Percentiles rank a stretch among this genome's conserved stretches.
phyloP scores from a whole-genome alignment of 805 yeast genomes.

The Brettanomyces custersianus region DNA sequence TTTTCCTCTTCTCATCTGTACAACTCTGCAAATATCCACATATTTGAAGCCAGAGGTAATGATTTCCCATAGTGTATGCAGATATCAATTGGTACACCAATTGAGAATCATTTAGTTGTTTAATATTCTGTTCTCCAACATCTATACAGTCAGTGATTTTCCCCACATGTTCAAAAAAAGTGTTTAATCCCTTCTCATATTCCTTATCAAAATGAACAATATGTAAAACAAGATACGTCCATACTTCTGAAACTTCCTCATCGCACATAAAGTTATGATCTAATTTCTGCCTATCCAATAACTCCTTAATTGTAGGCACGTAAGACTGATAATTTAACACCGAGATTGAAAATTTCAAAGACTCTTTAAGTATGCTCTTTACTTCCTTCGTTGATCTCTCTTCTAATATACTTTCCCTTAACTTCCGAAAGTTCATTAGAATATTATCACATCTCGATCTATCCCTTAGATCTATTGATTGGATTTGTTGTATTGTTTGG shows the following conservation, averaged over 20 bases:
- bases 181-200: conserved; percentile 23
- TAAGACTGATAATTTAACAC: conserved; percentile 45
- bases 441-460: conserved; percentile 23
- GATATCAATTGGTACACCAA: neutral
- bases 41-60: conserved; percentile 4
- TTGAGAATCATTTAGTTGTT: neutral
- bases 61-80: neutral
- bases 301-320: conserved; percentile 39
- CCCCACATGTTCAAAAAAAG: conserved; percentile 2
- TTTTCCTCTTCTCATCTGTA: too few relatives aligned
- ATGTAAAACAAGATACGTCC: conserved; percentile 36
- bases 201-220: conserved; percentile 31
- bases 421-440: conserved; percentile 35
- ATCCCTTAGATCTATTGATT: too few relatives aligned
- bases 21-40: too few relatives aligned
- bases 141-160: too few relatives aligned
- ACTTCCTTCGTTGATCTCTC: conserved; percentile 26
- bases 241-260: conserved; percentile 31
- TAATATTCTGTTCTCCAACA: neutral
- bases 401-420: conserved; percentile 47
- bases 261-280: conserved; percentile 1
- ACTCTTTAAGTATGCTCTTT: conserved; percentile 37
- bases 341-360: conserved; percentile 36
- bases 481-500: conserved; percentile 25
- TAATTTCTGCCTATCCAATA: conserved; percentile 23